Percentiles rank a stretch among this genome's conserved stretches.
Evolutionary conservation across 1,284 basidiomycete genomes (phyloP).

Genomic region (Trichosporon ovoides): DNA sequence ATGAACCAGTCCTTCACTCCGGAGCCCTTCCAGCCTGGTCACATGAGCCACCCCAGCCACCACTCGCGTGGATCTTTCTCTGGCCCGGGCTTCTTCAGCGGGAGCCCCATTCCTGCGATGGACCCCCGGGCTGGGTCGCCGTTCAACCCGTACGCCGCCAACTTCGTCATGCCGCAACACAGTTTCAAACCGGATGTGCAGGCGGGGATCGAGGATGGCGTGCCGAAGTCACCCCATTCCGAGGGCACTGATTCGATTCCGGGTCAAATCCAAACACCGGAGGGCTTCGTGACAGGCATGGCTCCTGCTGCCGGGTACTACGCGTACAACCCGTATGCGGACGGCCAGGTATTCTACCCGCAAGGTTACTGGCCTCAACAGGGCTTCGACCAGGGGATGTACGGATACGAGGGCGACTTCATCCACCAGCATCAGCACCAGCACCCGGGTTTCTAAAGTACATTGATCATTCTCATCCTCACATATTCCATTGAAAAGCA

Average conservation of each 20-base stretch:
- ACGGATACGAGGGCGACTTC: conserved; percentile 30
- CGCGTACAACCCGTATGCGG: conserved; percentile 31
- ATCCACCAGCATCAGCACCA: conserved; percentile 7
- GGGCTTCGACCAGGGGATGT: conserved; percentile 14
- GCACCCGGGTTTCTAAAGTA: conserved; percentile 17
- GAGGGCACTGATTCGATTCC: conserved; percentile 13
- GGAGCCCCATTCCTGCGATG: neutral
- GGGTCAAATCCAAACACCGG: conserved; percentile 2
- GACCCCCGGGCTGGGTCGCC: conserved; percentile 24
- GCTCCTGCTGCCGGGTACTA: conserved; percentile 2
- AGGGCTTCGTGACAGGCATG: conserved; percentile 5
- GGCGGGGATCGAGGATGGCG: neutral
- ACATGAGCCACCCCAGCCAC: conserved; percentile 5
- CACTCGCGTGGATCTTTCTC: conserved; percentile 27
- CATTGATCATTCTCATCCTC: neutral
- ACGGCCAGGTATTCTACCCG: conserved; percentile 11
- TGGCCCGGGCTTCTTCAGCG: conserved; percentile 14
- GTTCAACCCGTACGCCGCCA: conserved; percentile 24
- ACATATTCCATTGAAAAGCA: too few species aligned
- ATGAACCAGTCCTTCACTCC: conserved; percentile 19
- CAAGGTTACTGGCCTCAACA: conserved; percentile 17
- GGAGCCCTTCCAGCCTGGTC: conserved; percentile 15
- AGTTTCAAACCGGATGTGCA: neutral
- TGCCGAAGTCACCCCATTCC: conserved; percentile 12
- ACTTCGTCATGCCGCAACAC: conserved; percentile 33